Evolutionary conservation across 805 yeast genomes (phyloP).

Genomic region (Hanseniaspora nectarophila): DNA sequence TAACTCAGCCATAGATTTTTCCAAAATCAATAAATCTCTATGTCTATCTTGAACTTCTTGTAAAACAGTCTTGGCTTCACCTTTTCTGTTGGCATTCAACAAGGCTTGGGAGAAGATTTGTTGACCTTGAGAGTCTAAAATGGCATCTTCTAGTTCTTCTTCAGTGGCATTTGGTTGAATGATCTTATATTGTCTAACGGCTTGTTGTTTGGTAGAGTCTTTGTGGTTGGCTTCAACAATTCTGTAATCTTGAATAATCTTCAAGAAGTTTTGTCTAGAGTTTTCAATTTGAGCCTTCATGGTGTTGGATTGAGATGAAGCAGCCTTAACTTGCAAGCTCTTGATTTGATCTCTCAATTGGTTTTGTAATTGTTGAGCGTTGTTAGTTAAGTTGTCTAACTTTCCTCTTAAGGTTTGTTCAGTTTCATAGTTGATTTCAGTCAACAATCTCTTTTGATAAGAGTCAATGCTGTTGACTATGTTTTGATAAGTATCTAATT

Average conservation of each 20-base stretch:
- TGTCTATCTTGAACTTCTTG: slow-evolving; percentile 95
- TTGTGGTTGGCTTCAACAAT: slow-evolving; percentile 76
- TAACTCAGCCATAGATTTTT: slow-evolving; percentile 88
- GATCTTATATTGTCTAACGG: slow-evolving; percentile 83
- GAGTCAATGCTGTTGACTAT: slow-evolving; percentile 57
- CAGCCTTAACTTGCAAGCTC: slow-evolving; percentile 57
- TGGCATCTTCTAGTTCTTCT: slow-evolving; percentile 71
- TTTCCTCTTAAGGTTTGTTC: slow-evolving; percentile 59
- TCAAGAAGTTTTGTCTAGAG: slow-evolving; percentile 71
- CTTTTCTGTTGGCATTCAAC: slow-evolving; percentile 73
- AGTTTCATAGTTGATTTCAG: slow-evolving; percentile 60
- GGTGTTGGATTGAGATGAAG: slow-evolving; percentile 64
- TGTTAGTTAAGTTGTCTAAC: slow-evolving; percentile 63
- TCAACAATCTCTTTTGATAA: slow-evolving; percentile 57
- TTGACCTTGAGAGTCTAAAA: slow-evolving; percentile 72
- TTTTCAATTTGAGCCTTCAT: slow-evolving; percentile 69
- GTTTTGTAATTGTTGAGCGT: slow-evolving; percentile 66
- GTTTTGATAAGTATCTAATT: slow-evolving; percentile 57
- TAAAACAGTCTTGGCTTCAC: slow-evolving; percentile 89
- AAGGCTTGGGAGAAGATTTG: slow-evolving; percentile 92
- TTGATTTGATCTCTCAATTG: slow-evolving; percentile 67
- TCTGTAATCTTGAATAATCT: slow-evolving; percentile 75
- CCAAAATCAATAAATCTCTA: slow-evolving; percentile 86
- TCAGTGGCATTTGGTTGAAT: slow-evolving; percentile 78
- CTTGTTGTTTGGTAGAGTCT: slow-evolving; percentile 72